These are phyloP conservation scores for Penicillium daleae DNA, from an alignment of 495 filamentous ascomycete species.

Conservation along the genomic window DNA sequence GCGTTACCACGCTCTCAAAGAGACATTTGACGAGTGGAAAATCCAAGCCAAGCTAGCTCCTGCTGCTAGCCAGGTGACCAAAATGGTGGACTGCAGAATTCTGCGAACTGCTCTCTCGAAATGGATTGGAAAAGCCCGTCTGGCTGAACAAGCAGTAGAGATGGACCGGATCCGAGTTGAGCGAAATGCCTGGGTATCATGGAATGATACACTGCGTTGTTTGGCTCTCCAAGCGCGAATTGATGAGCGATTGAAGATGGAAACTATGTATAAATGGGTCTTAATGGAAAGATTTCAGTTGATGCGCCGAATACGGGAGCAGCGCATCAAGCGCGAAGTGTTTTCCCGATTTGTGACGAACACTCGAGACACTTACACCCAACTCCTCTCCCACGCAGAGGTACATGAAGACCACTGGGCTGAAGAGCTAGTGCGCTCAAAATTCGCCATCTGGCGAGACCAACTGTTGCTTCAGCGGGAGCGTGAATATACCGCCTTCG, in stretches of 20 bases:
- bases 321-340: slow-evolving; percentile 49
- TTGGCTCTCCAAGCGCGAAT: slow-evolving; percentile 56
- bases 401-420: slow-evolving; percentile 39
- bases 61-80: slow-evolving; percentile 46
- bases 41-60: slow-evolving; percentile 52
- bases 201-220: slow-evolving; percentile 68
- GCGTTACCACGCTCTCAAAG: slow-evolving; percentile 35
- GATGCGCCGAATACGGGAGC: slow-evolving; percentile 56
- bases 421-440: slow-evolving; percentile 38
- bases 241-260: slow-evolving; percentile 60
- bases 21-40: slow-evolving; percentile 43
- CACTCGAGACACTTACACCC: slow-evolving; percentile 43
- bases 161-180: slow-evolving; percentile 57
- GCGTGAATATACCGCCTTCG: slow-evolving; percentile 53
- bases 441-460: slow-evolving; percentile 49
- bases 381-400: slow-evolving; percentile 42
- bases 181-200: slow-evolving; percentile 62
- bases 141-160: slow-evolving; percentile 56
- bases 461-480: slow-evolving; percentile 47
- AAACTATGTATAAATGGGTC: slow-evolving; percentile 68
- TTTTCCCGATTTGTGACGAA: slow-evolving; percentile 49
- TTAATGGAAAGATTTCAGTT: slow-evolving; percentile 58
- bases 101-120: slow-evolving; percentile 50
- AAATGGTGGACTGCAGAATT: slow-evolving; percentile 53
- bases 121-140: slow-evolving; percentile 56